phyloP scores from a whole-genome alignment of 1,139 yeast species.

The Zygoascus meyerae region DNA sequence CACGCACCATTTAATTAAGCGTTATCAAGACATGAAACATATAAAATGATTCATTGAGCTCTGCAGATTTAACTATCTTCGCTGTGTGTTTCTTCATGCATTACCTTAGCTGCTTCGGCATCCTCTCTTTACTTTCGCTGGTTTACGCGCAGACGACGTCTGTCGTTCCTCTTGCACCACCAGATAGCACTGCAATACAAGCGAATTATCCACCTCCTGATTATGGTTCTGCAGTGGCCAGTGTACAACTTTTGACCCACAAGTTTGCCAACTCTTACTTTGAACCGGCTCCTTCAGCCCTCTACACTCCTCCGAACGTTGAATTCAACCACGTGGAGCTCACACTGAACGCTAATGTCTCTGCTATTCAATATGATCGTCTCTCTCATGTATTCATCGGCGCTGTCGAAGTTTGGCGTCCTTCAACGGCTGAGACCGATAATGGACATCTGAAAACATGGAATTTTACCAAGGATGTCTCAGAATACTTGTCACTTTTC shows the following conservation, averaged over 20 bases:
- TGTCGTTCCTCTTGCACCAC: neutral
- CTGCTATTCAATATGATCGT: conserved; percentile 72
- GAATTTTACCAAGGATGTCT: conserved; percentile 55
- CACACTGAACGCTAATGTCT: conserved; percentile 51
- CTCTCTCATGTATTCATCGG: conserved; percentile 62
- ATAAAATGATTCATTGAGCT: too few species aligned
- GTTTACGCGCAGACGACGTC: too few species aligned
- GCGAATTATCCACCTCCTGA: conserved; percentile 9
- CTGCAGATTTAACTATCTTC: too few species aligned
- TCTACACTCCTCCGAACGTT: conserved; percentile 39
- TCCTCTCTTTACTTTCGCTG: too few species aligned
- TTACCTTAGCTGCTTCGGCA: too few species aligned
- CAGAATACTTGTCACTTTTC: conserved; percentile 53
- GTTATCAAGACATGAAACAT: too few species aligned
- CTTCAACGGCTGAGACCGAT: conserved; percentile 78
- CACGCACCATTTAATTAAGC: too few species aligned
- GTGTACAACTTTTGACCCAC: conserved; percentile 17
- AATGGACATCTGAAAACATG: conserved; percentile 36
- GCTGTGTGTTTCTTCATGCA: too few species aligned
- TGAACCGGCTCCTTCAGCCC: conserved; percentile 38
- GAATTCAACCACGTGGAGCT: conserved; percentile 57
- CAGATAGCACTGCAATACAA: conserved; percentile 8
- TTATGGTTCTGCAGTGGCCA: conserved; percentile 7
- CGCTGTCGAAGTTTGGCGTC: conserved; percentile 72
- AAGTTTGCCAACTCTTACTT: conserved; percentile 59